These are phyloP conservation scores for Postia placenta DNA, from an alignment of 768 basidiomycete genomes.

Conservation along the genomic window DNA sequence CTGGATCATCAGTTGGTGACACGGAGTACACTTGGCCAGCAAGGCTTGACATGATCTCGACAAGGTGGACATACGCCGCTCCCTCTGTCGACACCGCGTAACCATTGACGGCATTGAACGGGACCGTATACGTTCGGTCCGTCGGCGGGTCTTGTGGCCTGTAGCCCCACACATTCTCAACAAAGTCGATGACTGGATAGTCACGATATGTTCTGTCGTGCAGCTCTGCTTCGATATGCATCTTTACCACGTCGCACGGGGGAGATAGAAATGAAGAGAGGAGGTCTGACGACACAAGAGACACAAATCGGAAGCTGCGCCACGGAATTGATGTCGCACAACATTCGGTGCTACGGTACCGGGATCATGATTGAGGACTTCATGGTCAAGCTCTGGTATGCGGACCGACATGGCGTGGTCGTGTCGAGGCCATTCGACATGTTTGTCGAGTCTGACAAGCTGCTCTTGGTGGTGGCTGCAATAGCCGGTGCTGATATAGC, in stretches of 20 bases:
- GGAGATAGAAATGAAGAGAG: neutral
- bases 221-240: neutral
- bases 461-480: conserved; percentile 3
- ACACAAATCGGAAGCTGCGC: neutral
- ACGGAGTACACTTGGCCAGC: neutral
- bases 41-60: neutral
- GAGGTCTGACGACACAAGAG: neutral
- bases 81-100: neutral
- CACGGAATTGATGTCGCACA: neutral
- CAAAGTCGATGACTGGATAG: conserved; percentile 3
- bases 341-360: neutral
- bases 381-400: conserved; percentile 4
- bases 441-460: neutral
- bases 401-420: conserved; percentile 6
- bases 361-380: neutral
- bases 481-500: neutral
- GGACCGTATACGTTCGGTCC: neutral
- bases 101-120: neutral
- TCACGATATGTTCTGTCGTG: neutral
- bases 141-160: neutral
- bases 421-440: neutral
- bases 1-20: neutral
- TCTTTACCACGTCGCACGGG: too few species aligned
- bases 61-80: neutral
- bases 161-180: neutral